Evolutionary conservation across 2,329 filamentous ascomycete genomes (phyloP), one percentile per base, ranked within the genome.

Genomic region (Alternaria triticina): DNA sequence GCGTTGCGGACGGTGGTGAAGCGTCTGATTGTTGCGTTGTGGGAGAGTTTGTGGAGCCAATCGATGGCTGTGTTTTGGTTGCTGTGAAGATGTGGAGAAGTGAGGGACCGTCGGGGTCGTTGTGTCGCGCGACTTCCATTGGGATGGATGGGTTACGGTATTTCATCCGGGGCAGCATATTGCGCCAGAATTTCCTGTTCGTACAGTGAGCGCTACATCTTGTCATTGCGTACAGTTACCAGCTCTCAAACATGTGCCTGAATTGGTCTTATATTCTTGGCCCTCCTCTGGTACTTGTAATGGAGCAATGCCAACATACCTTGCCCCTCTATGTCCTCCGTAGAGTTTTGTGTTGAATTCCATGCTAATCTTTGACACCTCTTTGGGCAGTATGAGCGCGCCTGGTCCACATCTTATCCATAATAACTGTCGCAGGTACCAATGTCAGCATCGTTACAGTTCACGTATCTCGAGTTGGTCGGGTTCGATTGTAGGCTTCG

Each of bases 81-180:
- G 73, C 77, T 36, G 74, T 72, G 70, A 74, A 79, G 51, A 78
- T 73, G 66, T 78, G 70, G 8, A 74, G 72, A 40, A 69, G 73
- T 13, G 70, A 74, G 40, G 73, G 77, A 50, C 70, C 80, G 47
- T 89, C 82, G 40, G 70, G 65, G 40, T 75, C 68, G 22, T 79
- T 73, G 67, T 87, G 89, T 62, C 92, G 91, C 79, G 91, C 90
- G 73, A 97, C 88, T 62, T 92, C 89, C 87, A 98, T 96, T 46
- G 91, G 88, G 49, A 97, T 81, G 12, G 89, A 83, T 1, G 96
- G 96, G 80, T 99, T 99, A 86, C 97, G 91, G 83, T 90, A 99
- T 86, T 99, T 97, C 70, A 99, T 85, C 61, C 93, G 89, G 22
- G 93, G 92, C 51, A 98, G 89, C 77, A 89, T 91, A 64, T 90